A percentile compares a stretch with the other conserved stretches of the same genome.
These are phyloP conservation scores for Puccinia sorghi DNA, from an alignment of 1,284 basidiomycete genomes.

Conservation along the genomic window DNA sequence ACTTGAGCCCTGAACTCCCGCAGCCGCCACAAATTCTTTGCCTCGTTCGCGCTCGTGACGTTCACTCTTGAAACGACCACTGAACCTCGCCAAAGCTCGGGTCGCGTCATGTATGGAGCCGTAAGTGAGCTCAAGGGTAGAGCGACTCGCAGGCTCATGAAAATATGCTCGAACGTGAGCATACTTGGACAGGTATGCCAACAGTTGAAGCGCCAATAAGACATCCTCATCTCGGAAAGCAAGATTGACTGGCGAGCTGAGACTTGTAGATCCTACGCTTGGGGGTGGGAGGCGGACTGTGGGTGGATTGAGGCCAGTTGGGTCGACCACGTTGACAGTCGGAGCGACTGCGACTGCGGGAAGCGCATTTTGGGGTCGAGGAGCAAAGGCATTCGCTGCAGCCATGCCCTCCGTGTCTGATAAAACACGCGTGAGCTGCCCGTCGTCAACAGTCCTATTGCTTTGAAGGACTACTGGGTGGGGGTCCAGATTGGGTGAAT, in stretches of 20 bases:
- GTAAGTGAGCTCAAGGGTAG: conserved; percentile 49
- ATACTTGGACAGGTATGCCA: conserved; percentile 97
- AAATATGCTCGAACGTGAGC: conserved; percentile 96
- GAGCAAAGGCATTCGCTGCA: neutral
- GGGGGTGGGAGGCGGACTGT: conserved; percentile 52
- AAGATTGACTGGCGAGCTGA: conserved; percentile 36
- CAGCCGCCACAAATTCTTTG: conserved; percentile 54
- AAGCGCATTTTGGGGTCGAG: neutral
- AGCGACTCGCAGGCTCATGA: conserved; percentile 62
- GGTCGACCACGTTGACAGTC: conserved; percentile 19
- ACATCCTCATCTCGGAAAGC: conserved; percentile 91
- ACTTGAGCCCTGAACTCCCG: neutral
- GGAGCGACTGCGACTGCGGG: neutral
- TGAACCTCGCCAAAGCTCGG: conserved; percentile 35
- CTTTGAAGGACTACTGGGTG: neutral
- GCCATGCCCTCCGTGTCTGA: conserved; percentile 19
- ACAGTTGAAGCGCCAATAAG: conserved; percentile 80
- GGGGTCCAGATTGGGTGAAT: conserved; percentile 10
- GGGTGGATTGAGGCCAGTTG: neutral
- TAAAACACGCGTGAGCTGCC: conserved; percentile 15
- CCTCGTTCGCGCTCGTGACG: conserved; percentile 42
- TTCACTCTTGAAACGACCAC: conserved; percentile 41
- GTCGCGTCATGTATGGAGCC: conserved; percentile 40
- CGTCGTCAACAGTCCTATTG: neutral
- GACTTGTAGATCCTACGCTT: conserved; percentile 54